These are phyloP conservation scores for Tetrahymena elliotti DNA, from an alignment of 73 alveolate species.

Conservation along the genomic window DNA sequence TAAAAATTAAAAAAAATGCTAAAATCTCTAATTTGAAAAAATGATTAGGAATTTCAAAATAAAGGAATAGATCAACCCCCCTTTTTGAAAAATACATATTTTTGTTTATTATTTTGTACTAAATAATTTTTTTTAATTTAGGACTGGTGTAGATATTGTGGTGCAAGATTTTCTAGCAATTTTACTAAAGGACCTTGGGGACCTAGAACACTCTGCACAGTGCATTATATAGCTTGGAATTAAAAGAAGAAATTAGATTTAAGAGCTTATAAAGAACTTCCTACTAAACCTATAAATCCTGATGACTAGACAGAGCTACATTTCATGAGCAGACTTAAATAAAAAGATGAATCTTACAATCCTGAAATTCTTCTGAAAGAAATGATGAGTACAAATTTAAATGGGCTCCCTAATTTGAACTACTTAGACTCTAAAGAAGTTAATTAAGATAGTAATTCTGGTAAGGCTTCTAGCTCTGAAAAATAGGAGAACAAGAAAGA, in stretches of 20 bases:
- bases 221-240: constrained; percentile 44
- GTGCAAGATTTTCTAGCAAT: constrained; percentile 45
- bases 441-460: neutral
- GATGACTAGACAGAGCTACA: constrained; percentile 47
- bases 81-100: too few species aligned
- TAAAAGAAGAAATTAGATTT: constrained; percentile 38
- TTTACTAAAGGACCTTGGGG: constrained; percentile 59
- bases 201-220: constrained; percentile 40
- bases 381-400: neutral
- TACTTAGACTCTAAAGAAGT: neutral
- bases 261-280: constrained; percentile 23
- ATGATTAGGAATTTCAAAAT: too few species aligned
- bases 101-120: neutral
- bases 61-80: neutral
- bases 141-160: constrained; percentile 59
- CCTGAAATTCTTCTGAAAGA: neutral
- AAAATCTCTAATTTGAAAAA: too few species aligned
- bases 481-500: neutral
- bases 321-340: constrained; percentile 24
- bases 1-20: too few species aligned
- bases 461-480: neutral
- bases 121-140: neutral
- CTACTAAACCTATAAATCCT: constrained; percentile 36
- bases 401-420: neutral
- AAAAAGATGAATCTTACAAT: neutral